phyloP scores from a whole-genome alignment of 805 yeast genomes.

The Teunomyces funiuensis region DNA sequence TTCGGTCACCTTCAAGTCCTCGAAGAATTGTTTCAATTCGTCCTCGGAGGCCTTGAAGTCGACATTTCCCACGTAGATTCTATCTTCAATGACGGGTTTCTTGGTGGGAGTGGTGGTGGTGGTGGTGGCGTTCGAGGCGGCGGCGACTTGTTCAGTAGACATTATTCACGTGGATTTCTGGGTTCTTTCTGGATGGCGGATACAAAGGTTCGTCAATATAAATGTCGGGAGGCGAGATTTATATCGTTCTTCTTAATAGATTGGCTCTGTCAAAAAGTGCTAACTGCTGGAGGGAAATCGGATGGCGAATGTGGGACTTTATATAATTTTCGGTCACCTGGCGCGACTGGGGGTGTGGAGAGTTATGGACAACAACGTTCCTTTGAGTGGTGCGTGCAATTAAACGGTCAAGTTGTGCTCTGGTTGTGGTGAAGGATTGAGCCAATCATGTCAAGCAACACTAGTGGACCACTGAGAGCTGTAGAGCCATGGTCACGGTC shows the following conservation, averaged over 20 bases:
- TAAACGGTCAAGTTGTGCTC: too few relatives aligned
- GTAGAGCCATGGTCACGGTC: too few relatives aligned
- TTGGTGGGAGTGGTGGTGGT: slow-evolving; percentile 10
- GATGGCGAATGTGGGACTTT: slow-evolving; percentile 8
- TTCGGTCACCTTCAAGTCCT: slow-evolving; percentile 44
- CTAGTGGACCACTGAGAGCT: too few relatives aligned
- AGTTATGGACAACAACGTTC: background rate
- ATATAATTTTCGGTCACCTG: slow-evolving; percentile 9
- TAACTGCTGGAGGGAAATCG: background rate
- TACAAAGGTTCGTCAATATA: slow-evolving; percentile 5
- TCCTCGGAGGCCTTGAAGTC: slow-evolving; percentile 43
- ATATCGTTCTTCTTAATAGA: slow-evolving; percentile 5
- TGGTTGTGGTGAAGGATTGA: too few relatives aligned
- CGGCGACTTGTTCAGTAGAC: slow-evolving; percentile 9
- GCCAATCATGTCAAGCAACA: too few relatives aligned
- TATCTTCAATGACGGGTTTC: slow-evolving; percentile 40
- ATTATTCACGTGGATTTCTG: slow-evolving; percentile 4
- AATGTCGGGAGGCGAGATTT: slow-evolving; percentile 1
- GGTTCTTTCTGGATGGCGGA: background rate
- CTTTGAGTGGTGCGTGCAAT: too few relatives aligned
- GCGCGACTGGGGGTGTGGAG: slow-evolving; percentile 6
- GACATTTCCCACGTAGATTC: slow-evolving; percentile 45
- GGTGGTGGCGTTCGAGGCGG: background rate
- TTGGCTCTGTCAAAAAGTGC: slow-evolving; percentile 4
- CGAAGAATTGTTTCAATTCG: slow-evolving; percentile 49